Evolutionary conservation across 257 asterid genomes (phyloP).

Genomic region (Ilex asprella): DNA sequence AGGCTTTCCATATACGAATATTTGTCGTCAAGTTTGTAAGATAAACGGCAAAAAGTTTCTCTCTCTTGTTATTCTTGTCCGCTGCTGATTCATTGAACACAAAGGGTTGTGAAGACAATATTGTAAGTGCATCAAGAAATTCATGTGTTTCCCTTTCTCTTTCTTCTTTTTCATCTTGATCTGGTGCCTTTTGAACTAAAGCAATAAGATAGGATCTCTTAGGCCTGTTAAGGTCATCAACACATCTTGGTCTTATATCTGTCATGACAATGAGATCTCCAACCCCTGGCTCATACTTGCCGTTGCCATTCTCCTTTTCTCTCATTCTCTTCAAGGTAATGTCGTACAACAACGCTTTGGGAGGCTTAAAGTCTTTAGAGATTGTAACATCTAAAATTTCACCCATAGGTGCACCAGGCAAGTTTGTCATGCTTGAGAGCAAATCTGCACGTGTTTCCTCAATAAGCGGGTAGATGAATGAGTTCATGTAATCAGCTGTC

Average conservation of each 20-base stretch:
- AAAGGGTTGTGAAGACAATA: conserved; percentile 34
- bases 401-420: conserved; percentile 35
- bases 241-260: conserved; percentile 39
- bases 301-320: conserved; percentile 11
- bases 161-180: neutral
- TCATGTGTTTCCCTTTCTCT: neutral
- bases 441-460: conserved; percentile 77
- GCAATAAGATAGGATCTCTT: conserved; percentile 33
- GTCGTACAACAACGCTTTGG: conserved; percentile 14
- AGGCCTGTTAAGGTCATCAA: conserved; percentile 42
- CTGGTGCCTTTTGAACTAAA: conserved; percentile 16
- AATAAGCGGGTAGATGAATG: conserved; percentile 44
- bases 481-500: conserved; percentile 28
- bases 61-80: neutral
- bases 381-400: conserved; percentile 21
- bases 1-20: conserved; percentile 49
- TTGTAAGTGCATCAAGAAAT: conserved; percentile 1
- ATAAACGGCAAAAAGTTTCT: conserved; percentile 34
- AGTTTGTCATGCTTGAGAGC: conserved; percentile 29
- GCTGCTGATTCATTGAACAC: conserved; percentile 5
- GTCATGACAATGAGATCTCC: conserved; percentile 57
- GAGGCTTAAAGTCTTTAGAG: neutral
- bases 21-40: conserved; percentile 48
- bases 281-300: conserved; percentile 38
- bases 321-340: conserved; percentile 17